A percentile compares a stretch with the other conserved stretches of the same genome.
phyloP scores from a whole-genome alignment of 2,329 filamentous ascomycete species.

The Ophiostoma pallidulum region DNA sequence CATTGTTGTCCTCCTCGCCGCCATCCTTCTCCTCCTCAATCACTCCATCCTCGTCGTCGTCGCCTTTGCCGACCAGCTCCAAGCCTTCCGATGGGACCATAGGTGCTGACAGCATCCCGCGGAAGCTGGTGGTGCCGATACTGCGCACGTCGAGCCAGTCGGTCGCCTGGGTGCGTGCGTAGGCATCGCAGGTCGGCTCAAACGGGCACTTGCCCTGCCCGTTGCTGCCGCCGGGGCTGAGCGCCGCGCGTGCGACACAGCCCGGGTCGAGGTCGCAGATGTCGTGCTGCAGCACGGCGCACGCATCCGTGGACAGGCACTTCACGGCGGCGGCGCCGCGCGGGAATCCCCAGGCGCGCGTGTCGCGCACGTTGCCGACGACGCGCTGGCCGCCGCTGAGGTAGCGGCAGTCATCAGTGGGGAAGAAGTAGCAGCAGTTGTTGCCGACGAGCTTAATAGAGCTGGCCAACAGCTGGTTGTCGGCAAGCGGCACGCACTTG shows the following conservation, averaged over 20 bases:
- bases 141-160: conserved; percentile 1
- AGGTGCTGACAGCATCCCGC: too few relatives aligned
- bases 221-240: background rate
- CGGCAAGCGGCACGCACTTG: background rate
- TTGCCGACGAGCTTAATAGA: conserved; percentile 8
- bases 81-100: too few relatives aligned
- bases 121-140: too few relatives aligned
- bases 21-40: too few relatives aligned
- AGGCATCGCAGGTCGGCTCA: background rate
- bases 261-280: background rate
- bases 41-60: too few relatives aligned
- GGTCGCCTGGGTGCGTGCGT: conserved; percentile 1
- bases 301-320: conserved; percentile 9
- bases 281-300: background rate
- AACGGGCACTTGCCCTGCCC: conserved; percentile 12
- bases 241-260: background rate
- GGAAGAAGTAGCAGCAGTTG: conserved; percentile 11
- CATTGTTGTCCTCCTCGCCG: too few relatives aligned
- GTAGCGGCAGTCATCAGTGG: background rate
- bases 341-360: conserved; percentile 7
- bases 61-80: too few relatives aligned
- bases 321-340: conserved; percentile 4
- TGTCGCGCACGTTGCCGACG: conserved; percentile 8
- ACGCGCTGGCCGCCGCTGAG: conserved; percentile 6
- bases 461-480: background rate